These are phyloP conservation scores for Cryptosporidium ryanae DNA, from an alignment of 169 alveolate species.

Conservation along the genomic window DNA sequence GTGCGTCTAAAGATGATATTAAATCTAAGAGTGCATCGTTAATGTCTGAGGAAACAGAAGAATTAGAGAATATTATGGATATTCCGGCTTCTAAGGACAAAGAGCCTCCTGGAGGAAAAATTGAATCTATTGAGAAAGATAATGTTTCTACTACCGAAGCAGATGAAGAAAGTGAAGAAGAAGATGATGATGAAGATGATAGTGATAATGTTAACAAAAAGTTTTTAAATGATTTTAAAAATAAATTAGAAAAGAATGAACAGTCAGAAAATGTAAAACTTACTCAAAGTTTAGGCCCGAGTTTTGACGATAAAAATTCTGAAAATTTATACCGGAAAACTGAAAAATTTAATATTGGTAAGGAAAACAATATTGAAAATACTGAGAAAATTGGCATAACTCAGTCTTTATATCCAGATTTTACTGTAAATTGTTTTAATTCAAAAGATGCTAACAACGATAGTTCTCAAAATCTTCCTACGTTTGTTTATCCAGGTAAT, in stretches of 20 bases:
- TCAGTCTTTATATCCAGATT: not conserved
- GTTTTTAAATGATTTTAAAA: not conserved
- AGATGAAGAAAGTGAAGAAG: not conserved
- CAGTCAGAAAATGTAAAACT: not conserved
- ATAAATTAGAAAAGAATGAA: not conserved
- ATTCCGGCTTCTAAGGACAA: no score
- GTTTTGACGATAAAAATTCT: constrained; percentile 16
- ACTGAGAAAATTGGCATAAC: not conserved
- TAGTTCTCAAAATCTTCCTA: constrained; percentile 4
- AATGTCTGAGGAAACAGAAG: constrained; percentile 4
- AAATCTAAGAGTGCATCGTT: constrained; percentile 3
- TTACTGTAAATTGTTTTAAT: not conserved
- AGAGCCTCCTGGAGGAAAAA: no score
- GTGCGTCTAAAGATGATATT: not conserved
- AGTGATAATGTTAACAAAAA: not conserved
- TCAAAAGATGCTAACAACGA: not conserved
- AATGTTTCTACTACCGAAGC: not conserved
- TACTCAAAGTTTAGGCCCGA: constrained; percentile 54
- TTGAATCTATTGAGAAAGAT: no score
- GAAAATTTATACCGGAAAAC: constrained; percentile 1
- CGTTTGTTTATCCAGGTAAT: constrained; percentile 45
- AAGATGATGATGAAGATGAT: constrained; percentile 3
- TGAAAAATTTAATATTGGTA: not conserved
- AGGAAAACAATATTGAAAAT: not conserved
- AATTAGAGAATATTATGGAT: not conserved